These are phyloP conservation scores for Zygosaccharomyces gambellarensis DNA, from an alignment of 805 yeast species.

Conservation along the genomic window DNA sequence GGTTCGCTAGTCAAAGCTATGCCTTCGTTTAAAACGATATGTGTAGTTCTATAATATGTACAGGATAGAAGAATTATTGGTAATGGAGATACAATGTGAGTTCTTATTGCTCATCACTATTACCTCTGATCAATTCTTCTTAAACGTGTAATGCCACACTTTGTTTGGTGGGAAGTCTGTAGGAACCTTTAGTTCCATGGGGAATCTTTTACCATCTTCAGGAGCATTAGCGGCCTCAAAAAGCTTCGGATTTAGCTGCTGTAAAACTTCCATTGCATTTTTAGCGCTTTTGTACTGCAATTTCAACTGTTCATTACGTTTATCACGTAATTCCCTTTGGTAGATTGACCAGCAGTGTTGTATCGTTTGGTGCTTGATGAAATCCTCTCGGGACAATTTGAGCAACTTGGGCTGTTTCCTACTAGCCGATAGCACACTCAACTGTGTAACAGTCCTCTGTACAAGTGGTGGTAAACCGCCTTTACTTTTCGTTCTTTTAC, in stretches of 20 bases:
- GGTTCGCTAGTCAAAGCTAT: neutral
- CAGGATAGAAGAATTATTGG: neutral
- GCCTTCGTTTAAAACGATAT: neutral
- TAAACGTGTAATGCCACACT: constrained; percentile 62
- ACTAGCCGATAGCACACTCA: constrained; percentile 80
- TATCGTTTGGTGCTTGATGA: constrained; percentile 77
- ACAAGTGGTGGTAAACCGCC: constrained; percentile 42
- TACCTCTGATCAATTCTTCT: constrained; percentile 5
- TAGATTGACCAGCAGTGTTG: constrained; percentile 74
- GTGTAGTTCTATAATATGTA: neutral
- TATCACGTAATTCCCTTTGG: constrained; percentile 48
- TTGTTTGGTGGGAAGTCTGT: constrained; percentile 81
- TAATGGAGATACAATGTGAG: neutral
- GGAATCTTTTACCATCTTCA: constrained; percentile 60
- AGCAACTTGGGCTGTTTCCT: constrained; percentile 83
- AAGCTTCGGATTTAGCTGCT: constrained; percentile 46
- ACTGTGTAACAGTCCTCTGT: constrained; percentile 45
- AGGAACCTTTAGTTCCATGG: constrained; percentile 81
- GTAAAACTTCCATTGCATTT: constrained; percentile 69
- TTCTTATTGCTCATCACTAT: neutral
- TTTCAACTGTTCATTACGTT: constrained; percentile 40
- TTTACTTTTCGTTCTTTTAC: constrained; percentile 45
- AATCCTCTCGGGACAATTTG: constrained; percentile 67
- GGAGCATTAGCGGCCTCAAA: constrained; percentile 57
- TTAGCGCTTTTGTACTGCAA: constrained; percentile 62